phyloP scores from a whole-genome alignment of 495 filamentous ascomycete species.

The Penicillium maclennaniae region DNA sequence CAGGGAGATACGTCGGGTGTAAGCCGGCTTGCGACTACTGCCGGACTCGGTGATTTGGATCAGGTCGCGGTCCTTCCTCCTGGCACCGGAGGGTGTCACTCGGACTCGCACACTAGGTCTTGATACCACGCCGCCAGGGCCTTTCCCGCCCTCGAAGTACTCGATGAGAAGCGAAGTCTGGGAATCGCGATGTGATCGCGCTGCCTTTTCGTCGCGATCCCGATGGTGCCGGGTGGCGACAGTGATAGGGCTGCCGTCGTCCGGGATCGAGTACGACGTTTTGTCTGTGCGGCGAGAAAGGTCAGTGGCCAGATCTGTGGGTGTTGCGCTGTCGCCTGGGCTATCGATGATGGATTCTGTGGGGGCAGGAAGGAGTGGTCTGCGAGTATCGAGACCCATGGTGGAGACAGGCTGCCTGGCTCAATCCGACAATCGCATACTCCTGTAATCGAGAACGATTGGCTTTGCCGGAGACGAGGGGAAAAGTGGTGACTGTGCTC shows the following conservation, averaged over 20 bases:
- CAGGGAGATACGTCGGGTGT: constrained; percentile 61
- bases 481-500: constrained; percentile 6
- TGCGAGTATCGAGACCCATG: constrained; percentile 70
- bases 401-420: constrained; percentile 29
- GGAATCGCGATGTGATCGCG: constrained; percentile 55
- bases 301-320: constrained; percentile 74
- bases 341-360: constrained; percentile 71
- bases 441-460: constrained; percentile 20
- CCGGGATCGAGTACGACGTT: constrained; percentile 85
- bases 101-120: constrained; percentile 92
- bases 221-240: constrained; percentile 67
- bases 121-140: constrained; percentile 52
- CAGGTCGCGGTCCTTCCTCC: constrained; percentile 61
- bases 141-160: constrained; percentile 90
- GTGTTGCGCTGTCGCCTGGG: constrained; percentile 54
- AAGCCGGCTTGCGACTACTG: constrained; percentile 59
- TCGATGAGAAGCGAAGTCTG: constrained; percentile 96
- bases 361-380: constrained; percentile 69
- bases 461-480: constrained; percentile 11
- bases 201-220: constrained; percentile 48
- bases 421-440: constrained; percentile 38
- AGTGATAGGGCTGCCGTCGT: constrained; percentile 91
- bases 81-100: constrained; percentile 73
- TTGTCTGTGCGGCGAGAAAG: constrained; percentile 74
- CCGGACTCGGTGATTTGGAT: constrained; percentile 79